Evolutionary conservation across 2,329 filamentous ascomycete genomes (phyloP), one percentile per base, ranked within the genome.

Genomic region (Apiospora marii): DNA sequence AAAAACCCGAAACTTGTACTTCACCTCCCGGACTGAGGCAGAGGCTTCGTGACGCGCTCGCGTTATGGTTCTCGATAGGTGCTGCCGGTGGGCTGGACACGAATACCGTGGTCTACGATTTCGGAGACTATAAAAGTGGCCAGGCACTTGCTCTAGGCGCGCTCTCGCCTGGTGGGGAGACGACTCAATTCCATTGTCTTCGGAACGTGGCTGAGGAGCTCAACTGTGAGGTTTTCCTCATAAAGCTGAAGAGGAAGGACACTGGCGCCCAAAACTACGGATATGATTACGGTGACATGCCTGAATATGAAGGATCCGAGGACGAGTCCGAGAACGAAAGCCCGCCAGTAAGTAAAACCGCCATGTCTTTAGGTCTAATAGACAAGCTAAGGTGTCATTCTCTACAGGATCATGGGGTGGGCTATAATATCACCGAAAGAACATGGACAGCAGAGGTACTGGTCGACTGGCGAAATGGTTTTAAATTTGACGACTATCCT

Each of bases 1-100:
- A 64, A n/a, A 41, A 64, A 41, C 58, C 58, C 58, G 58, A 64
- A 64, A 41, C 58, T 12, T 64, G 58, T 41, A 64, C 58, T 64
- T 64, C 58, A 41, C 58, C 58, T 3, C 34, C 58, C n/a, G 58
- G 41, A 12, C 58, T 64, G 19, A n/a, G 4, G 58, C 34, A 64
- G 4, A 64, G 58, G 34, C 58, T 64, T 41, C 34, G 58, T 34
- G 19, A 41, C 34, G 58, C 58, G 58, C 58, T 64, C 34, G 19
- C 34, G 58, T 0, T 1, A 22, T 64, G 58, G 58, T 41, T 64
- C 58, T 64, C 58, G 1, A n/a, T n/a, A 22, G 30, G 19, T 41
- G 58, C 34, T 64, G 34, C 34, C 4, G 34, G 22, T 13, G 58
- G 58, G 30, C 12, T 24, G 19, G 10, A 6, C 22, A 13, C 34